Evolutionary conservation across 2,329 filamentous ascomycete genomes (phyloP), one percentile per base, ranked within the genome.

Genomic region (Penicillium freii): DNA sequence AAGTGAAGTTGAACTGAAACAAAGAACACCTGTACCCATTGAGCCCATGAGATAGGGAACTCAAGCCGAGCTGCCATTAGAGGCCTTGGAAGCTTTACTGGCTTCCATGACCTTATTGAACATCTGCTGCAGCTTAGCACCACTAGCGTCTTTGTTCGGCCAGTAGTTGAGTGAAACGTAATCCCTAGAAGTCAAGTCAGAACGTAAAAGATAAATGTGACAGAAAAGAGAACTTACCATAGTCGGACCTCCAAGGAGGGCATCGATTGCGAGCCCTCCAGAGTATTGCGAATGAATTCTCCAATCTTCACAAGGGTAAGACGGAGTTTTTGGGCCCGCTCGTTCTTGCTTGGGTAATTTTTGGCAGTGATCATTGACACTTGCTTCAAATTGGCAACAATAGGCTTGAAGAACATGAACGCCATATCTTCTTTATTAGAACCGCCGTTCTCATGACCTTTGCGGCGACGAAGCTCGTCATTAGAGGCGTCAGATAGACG

Each of bases 291-390:
- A 56, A 81, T 80, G 57, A 80, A 80, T 34, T 75, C 74, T 33
- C 79, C 79, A 60, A 81, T 77, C 46, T 73, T 73, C 48, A 73
- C 71, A 44, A 81, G 72, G 25, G 79, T 71, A 34, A 66, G 70
- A 38, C 78, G 71, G 45, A 81, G 67, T 52, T 78, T 73, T 36
- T 68, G 69, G 11, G 78, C 79, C 40, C 79, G 73, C 56, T 77
- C 69, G 17, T 68, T 58, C 59, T 78, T 78, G 56, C 74, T 75
- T 9, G 77, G 76, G 43, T 78, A 73, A 38, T 74, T 76, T 54
- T 77, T 75, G 57, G 78, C 80, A 1, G 77, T 81, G 42, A 78
- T 75, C 33, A 69, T 70, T 25, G 77, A 73, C n/a, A 80, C 76
- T 52, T 73, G 72, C 57, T 71, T 75, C 23, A 80, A 66, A 50